A percentile compares a stretch with the other conserved stretches of the same genome.
phyloP scores from a whole-genome alignment of 192 early-diverging fungal species.

The Backusella westeae region DNA sequence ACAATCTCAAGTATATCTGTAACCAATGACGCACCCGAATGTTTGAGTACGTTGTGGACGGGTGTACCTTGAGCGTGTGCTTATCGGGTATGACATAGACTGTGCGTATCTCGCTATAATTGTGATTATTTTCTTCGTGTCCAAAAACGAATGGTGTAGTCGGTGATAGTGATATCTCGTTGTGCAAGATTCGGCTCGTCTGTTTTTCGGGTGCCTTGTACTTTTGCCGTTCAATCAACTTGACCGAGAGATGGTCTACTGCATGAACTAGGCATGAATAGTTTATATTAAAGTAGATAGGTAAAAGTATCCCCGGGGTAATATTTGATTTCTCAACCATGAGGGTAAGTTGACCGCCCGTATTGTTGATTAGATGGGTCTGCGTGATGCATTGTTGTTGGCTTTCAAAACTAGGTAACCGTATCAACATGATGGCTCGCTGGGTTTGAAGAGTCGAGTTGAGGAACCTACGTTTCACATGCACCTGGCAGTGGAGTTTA shows the following conservation, averaged over 20 bases:
- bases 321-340: constrained; percentile 19
- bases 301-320: constrained; percentile 21
- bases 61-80: constrained; percentile 18
- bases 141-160: background rate
- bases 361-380: background rate
- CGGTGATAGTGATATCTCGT: constrained; percentile 25
- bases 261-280: background rate
- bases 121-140: background rate
- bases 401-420: constrained; percentile 12
- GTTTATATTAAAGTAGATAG: constrained; percentile 18
- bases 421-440: constrained; percentile 13
- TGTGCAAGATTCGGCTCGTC: constrained; percentile 27
- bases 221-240: constrained; percentile 29
- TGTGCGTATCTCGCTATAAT: constrained; percentile 6
- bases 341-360: background rate
- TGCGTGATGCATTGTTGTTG: constrained; percentile 17
- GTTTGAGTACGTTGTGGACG: constrained; percentile 21
- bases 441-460: constrained; percentile 2
- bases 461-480: constrained; percentile 12
- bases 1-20: constrained; percentile 17
- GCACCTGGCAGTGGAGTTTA: constrained; percentile 23
- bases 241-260: constrained; percentile 19
- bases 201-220: constrained; percentile 25
- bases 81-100: constrained; percentile 25
- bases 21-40: constrained; percentile 35